Conservation (phyloP, 331 rosid species). For the Quercus phellos region DNA sequence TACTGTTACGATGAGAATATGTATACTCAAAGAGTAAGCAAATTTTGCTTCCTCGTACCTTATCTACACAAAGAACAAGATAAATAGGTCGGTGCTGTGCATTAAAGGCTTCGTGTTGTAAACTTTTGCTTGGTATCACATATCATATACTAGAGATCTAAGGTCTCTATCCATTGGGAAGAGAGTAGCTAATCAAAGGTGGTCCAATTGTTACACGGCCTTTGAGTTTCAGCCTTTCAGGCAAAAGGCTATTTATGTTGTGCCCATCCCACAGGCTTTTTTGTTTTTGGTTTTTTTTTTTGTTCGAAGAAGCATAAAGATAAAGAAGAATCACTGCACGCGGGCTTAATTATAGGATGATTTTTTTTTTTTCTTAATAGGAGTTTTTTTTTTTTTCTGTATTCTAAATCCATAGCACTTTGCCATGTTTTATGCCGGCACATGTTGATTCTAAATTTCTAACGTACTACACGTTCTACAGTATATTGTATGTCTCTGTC, state of each 20-base stretch:
- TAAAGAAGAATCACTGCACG: no score
- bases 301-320: no score
- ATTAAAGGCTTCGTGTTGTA: not conserved
- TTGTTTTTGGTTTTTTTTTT: not conserved
- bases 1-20: not conserved
- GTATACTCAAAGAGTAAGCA: not conserved
- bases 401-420: no score
- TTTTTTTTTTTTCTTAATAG: no score
- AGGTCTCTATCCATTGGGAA: not conserved
- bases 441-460: no score
- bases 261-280: not conserved
- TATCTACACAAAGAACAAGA: not conserved
- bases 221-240: not conserved
- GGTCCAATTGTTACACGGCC: not conserved
- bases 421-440: no score
- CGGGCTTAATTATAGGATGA: no score
- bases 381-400: no score
- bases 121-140: not conserved
- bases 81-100: not conserved
- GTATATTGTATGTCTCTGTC: not conserved
- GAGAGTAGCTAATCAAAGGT: not conserved
- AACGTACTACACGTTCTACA: not conserved
- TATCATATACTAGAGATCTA: not conserved
- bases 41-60: slow-evolving; percentile 5
- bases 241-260: not conserved